Conservation (phyloP, 345 rosid species). For the Brassica rapa region DNA sequence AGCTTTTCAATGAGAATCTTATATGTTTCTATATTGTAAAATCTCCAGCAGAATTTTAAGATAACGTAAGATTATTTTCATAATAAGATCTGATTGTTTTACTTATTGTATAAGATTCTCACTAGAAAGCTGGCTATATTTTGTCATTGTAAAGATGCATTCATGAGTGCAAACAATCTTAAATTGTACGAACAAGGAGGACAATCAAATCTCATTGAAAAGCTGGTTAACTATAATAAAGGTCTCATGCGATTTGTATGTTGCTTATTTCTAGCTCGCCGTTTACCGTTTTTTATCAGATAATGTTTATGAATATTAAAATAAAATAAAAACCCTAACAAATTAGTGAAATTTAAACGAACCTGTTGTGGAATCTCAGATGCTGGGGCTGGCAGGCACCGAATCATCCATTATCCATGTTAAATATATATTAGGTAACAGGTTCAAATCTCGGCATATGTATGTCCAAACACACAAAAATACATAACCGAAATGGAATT, state of each 20-base stretch:
- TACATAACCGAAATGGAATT: not conserved
- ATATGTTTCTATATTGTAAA: not conserved
- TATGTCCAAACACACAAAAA: not conserved
- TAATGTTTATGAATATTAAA: conserved; percentile 22
- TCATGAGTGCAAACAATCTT: conserved; percentile 8
- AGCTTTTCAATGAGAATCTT: not conserved
- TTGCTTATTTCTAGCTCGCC: conserved; percentile 40
- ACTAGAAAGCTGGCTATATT: not conserved
- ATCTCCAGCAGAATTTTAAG: not conserved
- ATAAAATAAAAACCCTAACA: conserved; percentile 10
- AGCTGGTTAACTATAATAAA: conserved; percentile 24
- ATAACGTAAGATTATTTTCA: not conserved
- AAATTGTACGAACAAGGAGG: not conserved
- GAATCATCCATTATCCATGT: conserved; percentile 34
- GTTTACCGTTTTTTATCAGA: conserved; percentile 32
- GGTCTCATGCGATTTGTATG: conserved; percentile 39
- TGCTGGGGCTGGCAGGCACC: not conserved
- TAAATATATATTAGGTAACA: conserved; percentile 34
- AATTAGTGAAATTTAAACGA: conserved; percentile 18
- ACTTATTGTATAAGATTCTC: not conserved
- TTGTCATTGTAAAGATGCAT: not conserved
- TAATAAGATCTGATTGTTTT: not conserved
- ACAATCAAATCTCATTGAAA: conserved; percentile 11
- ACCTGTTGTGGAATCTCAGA: conserved; percentile 14
- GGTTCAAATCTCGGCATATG: conserved; percentile 30